Base-by-base conservation (phyloP, 2,329 filamentous ascomycete genomes). In the Biscogniauxia marginata region DNA sequence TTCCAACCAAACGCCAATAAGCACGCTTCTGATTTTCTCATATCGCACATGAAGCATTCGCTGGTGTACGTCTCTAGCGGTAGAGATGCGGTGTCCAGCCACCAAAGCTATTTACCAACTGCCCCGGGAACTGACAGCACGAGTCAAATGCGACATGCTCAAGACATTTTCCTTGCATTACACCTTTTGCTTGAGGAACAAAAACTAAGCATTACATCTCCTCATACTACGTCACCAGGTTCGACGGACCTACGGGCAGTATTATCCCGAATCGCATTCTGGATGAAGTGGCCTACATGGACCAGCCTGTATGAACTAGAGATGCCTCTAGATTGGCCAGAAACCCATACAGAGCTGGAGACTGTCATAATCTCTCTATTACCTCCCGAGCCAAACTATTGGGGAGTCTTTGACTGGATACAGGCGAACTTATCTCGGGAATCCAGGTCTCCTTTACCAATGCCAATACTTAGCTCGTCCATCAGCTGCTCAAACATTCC, bases 171-270 rank as follows among this genome's bases (percentile, higher is more conserved):
- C 39, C 77, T 96, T 61, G 88, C 84, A 0, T 77, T 99, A 11
- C 95, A 99, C 74, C 78, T 98, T 3, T 77, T 96, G n/a, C 82
- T 89, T 0, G 93, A 99, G 71, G 95, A 99, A 70, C 82, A 89
- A 60, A 98, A 96, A 69, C 81, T 99, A 1, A 85, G 90, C 58
- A 82, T 87, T 4, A 77, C 79, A 59, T 72, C 73, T 0, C 74
- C 78, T 0, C 78, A 80, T 50, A 74, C 75, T 43, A 62, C 66
- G 2, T 77, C 77, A 3, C 74, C 77, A 0, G 75, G 79, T 0
- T 73, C 76, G 22, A 70, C 73, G 8, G 78, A 83, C 49, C 66
- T 98, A 20, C 84, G 85, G n/a, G 86, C 89, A 16, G 72, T 97
- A 1, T 76, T 98, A 46, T 86, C 88, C 47, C 93, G 97, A 69